Percentiles rank a stretch among this genome's conserved stretches.
These are phyloP conservation scores for Talaromyces sp. DNA, from an alignment of 2,329 filamentous ascomycete species.

Conservation along the genomic window DNA sequence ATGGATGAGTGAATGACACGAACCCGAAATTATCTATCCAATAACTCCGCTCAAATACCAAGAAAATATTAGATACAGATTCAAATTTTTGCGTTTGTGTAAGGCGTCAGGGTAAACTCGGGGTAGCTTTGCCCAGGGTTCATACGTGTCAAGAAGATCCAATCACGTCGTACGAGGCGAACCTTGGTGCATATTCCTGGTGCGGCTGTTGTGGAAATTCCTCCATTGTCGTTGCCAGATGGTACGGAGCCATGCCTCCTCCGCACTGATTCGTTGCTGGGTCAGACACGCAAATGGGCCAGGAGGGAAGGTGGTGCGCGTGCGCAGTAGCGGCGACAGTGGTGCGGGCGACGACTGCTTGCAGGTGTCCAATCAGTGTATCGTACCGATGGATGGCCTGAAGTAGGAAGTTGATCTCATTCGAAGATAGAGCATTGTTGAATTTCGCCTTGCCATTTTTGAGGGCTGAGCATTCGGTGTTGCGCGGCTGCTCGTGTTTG, in stretches of 20 bases:
- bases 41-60: neutral
- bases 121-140: too few relatives aligned
- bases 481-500: neutral
- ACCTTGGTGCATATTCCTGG: neutral
- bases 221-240: neutral
- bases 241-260: neutral
- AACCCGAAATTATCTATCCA: neutral
- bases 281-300: constrained; percentile 1
- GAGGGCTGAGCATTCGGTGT: neutral
- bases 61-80: neutral
- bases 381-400: constrained; percentile 8
- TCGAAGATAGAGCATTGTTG: neutral
- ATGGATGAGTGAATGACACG: neutral
- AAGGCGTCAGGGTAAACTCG: neutral
- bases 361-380: constrained; percentile 7
- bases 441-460: neutral
- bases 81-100: neutral
- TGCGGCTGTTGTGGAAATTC: neutral
- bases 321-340: neutral
- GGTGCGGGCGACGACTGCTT: neutral
- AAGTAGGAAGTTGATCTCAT: neutral
- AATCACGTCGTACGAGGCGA: neutral
- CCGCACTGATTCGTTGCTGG: neutral
- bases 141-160: constrained; percentile 5
- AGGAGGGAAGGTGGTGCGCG: neutral